Evolutionary conservation across 495 filamentous ascomycete species (phyloP), one percentile per base, ranked within the genome.

Genomic region (Chaetomium fimeti): DNA sequence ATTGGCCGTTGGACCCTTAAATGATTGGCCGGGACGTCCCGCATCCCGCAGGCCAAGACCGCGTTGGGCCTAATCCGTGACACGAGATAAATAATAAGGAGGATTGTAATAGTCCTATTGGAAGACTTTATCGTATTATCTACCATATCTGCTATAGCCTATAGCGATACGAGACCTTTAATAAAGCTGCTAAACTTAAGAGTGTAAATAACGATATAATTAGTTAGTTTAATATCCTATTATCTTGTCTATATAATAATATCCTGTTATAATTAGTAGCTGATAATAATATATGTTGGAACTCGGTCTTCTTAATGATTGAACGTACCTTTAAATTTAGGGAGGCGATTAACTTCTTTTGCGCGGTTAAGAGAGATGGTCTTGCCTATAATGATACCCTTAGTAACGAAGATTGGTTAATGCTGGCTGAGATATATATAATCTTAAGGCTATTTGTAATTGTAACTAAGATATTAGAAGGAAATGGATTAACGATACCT

Each of bases 201-300:
- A 2, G n/a, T 7, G 25, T 28, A 2, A 6, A 9, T 1, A 6
- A 32, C 3, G 4, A 9, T 1, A 24, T 2, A 2, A 6, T 55
- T 8, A 15, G n/a, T 9, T 27, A 32, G 1, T 55, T 55, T 49
- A 20, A 36, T 9, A 4, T 9, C 32, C 32, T 36, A 9, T 36
- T 36, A n/a, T n/a, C n/a, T n/a, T n/a, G n/a, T n/a, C n/a, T n/a
- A n/a, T n/a, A n/a, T n/a, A n/a, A n/a, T n/a, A n/a, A n/a, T n/a
- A n/a, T n/a, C n/a, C n/a, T n/a, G n/a, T 45, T 45, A 45, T 29
- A 57, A 42, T 42, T 57, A 5, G 9, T 22, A 11, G n/a, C n/a
- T 5, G 54, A 57, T 36, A 57, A 57, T 12, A 36, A 57, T 7
- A 57, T 20, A 13, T 20, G 36, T n/a, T 57, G 20, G 54, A 57